Base-by-base conservation (phyloP, 805 yeast genomes). In the Lipomyces japonicus region DNA sequence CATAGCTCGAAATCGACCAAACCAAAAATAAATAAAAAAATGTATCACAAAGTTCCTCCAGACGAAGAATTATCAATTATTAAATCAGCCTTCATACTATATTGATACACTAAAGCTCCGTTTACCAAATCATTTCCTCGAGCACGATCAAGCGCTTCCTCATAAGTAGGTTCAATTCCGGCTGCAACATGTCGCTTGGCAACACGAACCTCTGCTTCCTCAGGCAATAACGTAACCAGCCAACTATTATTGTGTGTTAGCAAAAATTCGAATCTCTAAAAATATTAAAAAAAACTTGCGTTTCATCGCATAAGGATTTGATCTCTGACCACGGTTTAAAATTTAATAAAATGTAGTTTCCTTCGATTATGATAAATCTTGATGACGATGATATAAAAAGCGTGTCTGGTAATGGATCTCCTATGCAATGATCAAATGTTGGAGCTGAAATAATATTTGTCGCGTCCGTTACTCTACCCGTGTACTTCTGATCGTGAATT, bases 401-500 rank as follows among this genome's bases (percentile, higher is more conserved):
- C 9, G 39, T n/a, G 23, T 36, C 39, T 12, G 39, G 39, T 10
- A 36, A 9, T 18, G 39, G 39, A 36, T 36, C 39, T 12, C 39
- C 39, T 36, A 36, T n/a, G 23, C 16, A 10, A n/a, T 36, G 39
- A 19, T 10, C 39, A 36, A 36, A 36, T 10, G 14, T 18, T 18
- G 39, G 39, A 10, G 23, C 19, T 9, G 9, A 18, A 36, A 36
- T 36, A n/a, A 10, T n/a, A 10, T 12, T 24, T 12, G 10, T 24
- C 9, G 23, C 23, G 19, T 16, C 23, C 12, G 39, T 19, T n/a
- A 46, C 44, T 21, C 56, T 44, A 22, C 65, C 60, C 0, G 70
- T 60, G 14, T 46, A 36, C 12, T 16, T 16, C 16, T 36, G 39
- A 10, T 12, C 42, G 24, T 55, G 56, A 23, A 77, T 53, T 7